These are phyloP conservation scores for Solanum chilense DNA, from an alignment of 257 asterid species.

Conservation along the genomic window DNA sequence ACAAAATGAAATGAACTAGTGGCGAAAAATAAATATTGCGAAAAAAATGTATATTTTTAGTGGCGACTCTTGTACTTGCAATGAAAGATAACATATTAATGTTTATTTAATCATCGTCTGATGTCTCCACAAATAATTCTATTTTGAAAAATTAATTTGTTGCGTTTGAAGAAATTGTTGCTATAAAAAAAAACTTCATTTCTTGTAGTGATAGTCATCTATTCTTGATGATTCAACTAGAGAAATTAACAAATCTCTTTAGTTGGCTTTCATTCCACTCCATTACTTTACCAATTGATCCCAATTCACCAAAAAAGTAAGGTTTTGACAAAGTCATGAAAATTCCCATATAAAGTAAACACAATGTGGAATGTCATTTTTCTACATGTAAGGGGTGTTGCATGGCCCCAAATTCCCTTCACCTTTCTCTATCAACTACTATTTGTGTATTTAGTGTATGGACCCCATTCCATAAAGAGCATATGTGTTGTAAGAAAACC, in stretches of 20 bases:
- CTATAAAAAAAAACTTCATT: not conserved
- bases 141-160: not conserved
- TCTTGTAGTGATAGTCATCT: not conserved
- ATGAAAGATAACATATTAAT: not conserved
- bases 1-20: too few species aligned
- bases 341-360: slow-evolving; percentile 1
- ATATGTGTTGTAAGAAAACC: not conserved
- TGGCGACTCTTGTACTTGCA: not conserved
- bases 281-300: not conserved
- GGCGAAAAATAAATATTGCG: too few species aligned
- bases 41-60: too few species aligned
- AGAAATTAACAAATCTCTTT: not conserved
- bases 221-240: not conserved
- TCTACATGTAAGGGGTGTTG: not conserved
- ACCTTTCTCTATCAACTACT: not conserved
- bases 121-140: not conserved
- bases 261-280: not conserved
- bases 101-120: not conserved
- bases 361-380: not conserved
- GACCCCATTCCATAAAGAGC: not conserved
- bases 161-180: not conserved
- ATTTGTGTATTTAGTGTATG: not conserved
- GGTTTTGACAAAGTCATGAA: not conserved
- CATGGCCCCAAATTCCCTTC: not conserved
- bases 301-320: not conserved